A percentile compares a stretch with the other conserved stretches of the same genome.
Evolutionary conservation across 306 rosid species (phyloP).

Genomic region (Ceratonia siliqua): DNA sequence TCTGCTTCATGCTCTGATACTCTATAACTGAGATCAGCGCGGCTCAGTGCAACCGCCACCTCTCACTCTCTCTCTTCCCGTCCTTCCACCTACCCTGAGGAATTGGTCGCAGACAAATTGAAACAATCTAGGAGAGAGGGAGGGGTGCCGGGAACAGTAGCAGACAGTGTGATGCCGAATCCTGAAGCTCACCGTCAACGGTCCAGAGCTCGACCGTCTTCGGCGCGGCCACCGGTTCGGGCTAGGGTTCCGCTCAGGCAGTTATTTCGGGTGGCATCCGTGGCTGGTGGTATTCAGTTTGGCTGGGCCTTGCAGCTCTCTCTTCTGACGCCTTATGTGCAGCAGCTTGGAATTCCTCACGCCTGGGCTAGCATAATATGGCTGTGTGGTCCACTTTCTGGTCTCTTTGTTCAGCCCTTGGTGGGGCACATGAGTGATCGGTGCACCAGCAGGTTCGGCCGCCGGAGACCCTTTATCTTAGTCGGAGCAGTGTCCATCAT

Average conservation of each 20-base stretch:
- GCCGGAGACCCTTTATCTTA: constrained; percentile 84
- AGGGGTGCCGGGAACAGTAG: constrained; percentile 16
- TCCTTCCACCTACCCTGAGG: neutral
- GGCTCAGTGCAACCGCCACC: neutral
- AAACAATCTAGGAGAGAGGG: neutral
- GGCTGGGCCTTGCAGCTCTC: constrained; percentile 99
- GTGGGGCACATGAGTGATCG: constrained; percentile 82
- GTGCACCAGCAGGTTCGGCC: constrained; percentile 73
- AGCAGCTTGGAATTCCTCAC: constrained; percentile 93
- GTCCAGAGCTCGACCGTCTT: constrained; percentile 36
- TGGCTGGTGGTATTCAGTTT: constrained; percentile 88
- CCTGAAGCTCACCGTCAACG: constrained; percentile 53
- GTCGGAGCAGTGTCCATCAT: constrained; percentile 60
- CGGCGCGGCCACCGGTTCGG: constrained; percentile 38
- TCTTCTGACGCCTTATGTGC: constrained; percentile 83
- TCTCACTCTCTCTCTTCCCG: neutral
- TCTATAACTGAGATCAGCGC: neutral
- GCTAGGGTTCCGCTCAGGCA: constrained; percentile 52
- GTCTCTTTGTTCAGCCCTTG: constrained; percentile 81
- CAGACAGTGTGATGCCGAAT: constrained; percentile 46
- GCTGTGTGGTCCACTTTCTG: constrained; percentile 91
- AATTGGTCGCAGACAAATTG: constrained; percentile 1
- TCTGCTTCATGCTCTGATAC: neutral
- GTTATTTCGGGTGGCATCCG: constrained; percentile 74
- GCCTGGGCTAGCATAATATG: constrained; percentile 92